Evolutionary conservation across 2,329 filamentous ascomycete species (phyloP), one percentile per base, ranked within the genome.

Genomic region (Hawksworthiomyces lignivorus): DNA sequence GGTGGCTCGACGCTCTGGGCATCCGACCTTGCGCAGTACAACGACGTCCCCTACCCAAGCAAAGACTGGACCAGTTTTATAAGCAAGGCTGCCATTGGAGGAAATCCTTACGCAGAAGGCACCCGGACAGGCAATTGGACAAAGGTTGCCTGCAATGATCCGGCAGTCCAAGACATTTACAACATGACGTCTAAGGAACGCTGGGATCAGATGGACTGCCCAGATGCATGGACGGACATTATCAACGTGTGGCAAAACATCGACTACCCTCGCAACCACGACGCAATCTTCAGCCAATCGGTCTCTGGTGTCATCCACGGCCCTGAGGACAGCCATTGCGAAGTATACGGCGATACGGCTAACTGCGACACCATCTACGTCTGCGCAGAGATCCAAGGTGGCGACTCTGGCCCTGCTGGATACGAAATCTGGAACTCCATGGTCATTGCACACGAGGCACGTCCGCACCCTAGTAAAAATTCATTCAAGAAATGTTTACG

Each of bases 211-310:
- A 11, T 61, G 24, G 44, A 54, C 32, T 39, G 48, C 2, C 41
- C 49, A 9, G 46, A 39, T 17, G 57, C 59, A 4, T 60, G 56
- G 59, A 9, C 5, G 1, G 54, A 61, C 29, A 47, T 52, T 5
- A 42, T 56, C 8, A 31, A 22, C 9, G 48, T 50, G 3, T 60
- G 53, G 54, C 24, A 28, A 1, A 45, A 48, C 4, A 43, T 37
- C 14, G 49, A 54, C 36, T 8, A 26, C 8, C 8, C 24, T 8
- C 24, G 24, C 24, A 22, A 17, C 2, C 15, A 12, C 14, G 36
- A 36, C 12, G 18, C 31, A 5, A n/a, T 38, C 26, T 52, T 56
- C 39, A 38, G 27, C 12, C 17, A 44, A 19, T 50, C 52, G 17
- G 32, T 56, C 17, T 14, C 35, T 3, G n/a, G 29, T 18, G 28